Percentiles rank a stretch among this genome's conserved stretches.
Conservation (phyloP, 2,329 filamentous ascomycete species). For the Verticillium isaacii region DNA sequence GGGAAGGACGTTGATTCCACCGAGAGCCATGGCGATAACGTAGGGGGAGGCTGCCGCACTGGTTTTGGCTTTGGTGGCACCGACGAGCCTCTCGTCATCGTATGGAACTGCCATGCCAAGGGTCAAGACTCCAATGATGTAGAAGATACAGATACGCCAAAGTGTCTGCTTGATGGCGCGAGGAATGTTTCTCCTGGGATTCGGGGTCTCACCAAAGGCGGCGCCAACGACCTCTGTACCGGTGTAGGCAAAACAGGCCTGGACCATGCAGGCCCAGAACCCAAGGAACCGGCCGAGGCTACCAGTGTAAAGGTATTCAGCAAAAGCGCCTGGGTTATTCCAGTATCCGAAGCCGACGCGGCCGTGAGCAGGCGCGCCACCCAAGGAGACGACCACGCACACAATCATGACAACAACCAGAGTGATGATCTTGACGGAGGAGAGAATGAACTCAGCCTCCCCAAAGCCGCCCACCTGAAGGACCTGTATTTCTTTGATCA, state of each 20-base stretch:
- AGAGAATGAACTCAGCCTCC: conserved; percentile 44
- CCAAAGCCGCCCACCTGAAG: conserved; percentile 36
- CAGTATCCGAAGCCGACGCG: conserved; percentile 39
- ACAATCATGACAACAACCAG: conserved; percentile 33
- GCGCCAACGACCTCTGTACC: conserved; percentile 74
- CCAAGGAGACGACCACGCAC: conserved; percentile 31
- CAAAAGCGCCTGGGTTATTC: conserved; percentile 37
- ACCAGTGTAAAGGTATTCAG: conserved; percentile 26
- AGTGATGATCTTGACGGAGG: conserved; percentile 37
- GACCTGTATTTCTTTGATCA: conserved; percentile 14
- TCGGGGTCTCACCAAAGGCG: conserved; percentile 48
- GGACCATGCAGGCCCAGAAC: conserved; percentile 33
- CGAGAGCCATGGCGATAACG: conserved; percentile 16
- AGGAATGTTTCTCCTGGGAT: conserved; percentile 17
- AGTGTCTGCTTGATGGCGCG: conserved; percentile 18
- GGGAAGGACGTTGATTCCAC: conserved; percentile 13
- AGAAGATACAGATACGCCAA: conserved; percentile 19
- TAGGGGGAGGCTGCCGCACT: conserved; percentile 24
- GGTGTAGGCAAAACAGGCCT: conserved; percentile 33
- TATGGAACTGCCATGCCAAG: conserved; percentile 21
- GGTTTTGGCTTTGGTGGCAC: conserved; percentile 6
- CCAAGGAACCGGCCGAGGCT: conserved; percentile 31
- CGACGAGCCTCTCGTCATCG: conserved; percentile 10
- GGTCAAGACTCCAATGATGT: conserved; percentile 16
- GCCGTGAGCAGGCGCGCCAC: conserved; percentile 30